phyloP scores from a whole-genome alignment of 805 yeast species.

The Saccharomycopsis selenospora region DNA sequence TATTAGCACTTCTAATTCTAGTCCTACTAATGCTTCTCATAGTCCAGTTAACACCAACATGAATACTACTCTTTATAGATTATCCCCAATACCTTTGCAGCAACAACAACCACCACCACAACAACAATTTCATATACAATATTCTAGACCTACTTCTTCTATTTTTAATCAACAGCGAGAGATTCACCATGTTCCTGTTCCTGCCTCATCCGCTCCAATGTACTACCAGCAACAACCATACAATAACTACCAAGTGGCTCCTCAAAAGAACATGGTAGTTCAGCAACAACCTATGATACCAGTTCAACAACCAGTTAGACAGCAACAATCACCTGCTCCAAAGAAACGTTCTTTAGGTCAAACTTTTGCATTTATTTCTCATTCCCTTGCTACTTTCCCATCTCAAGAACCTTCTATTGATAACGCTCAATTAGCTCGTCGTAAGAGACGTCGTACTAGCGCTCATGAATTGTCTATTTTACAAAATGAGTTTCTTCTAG shows the following conservation, averaged over 20 bases:
- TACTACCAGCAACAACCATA: no score
- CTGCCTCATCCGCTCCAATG: neutral
- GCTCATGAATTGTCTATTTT: slow-evolving; percentile 77
- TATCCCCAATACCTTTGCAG: neutral
- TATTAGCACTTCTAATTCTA: neutral
- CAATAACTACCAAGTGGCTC: no score
- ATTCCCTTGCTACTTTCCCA: slow-evolving; percentile 84
- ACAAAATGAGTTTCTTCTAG: slow-evolving; percentile 67
- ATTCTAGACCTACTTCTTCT: neutral
- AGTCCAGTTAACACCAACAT: neutral
- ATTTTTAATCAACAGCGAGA: neutral
- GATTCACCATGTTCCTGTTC: neutral
- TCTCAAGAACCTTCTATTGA: slow-evolving; percentile 77
- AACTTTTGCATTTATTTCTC: slow-evolving; percentile 81
- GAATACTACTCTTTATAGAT: neutral
- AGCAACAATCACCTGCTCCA: neutral
- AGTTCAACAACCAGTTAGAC: no score
- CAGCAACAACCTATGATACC: no score
- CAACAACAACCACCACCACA: neutral
- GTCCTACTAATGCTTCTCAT: neutral
- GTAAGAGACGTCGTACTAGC: slow-evolving; percentile 92
- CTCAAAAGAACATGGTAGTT: no score
- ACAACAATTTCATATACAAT: neutral
- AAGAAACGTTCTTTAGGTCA: slow-evolving; percentile 28
- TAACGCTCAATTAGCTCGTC: slow-evolving; percentile 86